phyloP scores from a whole-genome alignment of 2,329 filamentous ascomycete species.

The Aspergillus fumigatiaffinis region DNA sequence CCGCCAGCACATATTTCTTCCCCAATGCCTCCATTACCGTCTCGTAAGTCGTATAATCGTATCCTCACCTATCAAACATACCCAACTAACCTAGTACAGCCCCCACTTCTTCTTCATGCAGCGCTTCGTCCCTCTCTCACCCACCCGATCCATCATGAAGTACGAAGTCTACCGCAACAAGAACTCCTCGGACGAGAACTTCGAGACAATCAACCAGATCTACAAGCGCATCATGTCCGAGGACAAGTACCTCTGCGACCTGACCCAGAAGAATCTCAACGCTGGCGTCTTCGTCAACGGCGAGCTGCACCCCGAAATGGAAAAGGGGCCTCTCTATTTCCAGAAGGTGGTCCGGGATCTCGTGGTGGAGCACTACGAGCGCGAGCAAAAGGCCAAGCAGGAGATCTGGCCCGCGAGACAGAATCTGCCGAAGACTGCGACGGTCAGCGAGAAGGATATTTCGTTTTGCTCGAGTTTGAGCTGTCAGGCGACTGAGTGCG shows the following conservation, averaged over 20 bases:
- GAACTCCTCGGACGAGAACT: slow-evolving; percentile 54
- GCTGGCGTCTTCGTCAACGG: slow-evolving; percentile 58
- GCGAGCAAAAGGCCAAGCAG: slow-evolving; percentile 42
- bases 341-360: slow-evolving; percentile 49
- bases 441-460: slow-evolving; percentile 26
- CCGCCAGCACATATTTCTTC: slow-evolving; percentile 33
- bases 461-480: slow-evolving; percentile 27
- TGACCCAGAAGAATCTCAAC: slow-evolving; percentile 57
- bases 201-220: slow-evolving; percentile 52
- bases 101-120: slow-evolving; percentile 61
- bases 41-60: slow-evolving; percentile 22
- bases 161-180: slow-evolving; percentile 64
- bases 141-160: slow-evolving; percentile 52
- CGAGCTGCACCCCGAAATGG: slow-evolving; percentile 56
- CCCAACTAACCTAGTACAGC: slow-evolving; percentile 26
- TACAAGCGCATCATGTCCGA: slow-evolving; percentile 63
- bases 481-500: slow-evolving; percentile 7
- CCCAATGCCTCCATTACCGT: slow-evolving; percentile 33
- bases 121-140: slow-evolving; percentile 54
- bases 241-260: slow-evolving; percentile 59
- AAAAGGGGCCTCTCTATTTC: slow-evolving; percentile 56
- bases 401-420: slow-evolving; percentile 53
- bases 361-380: slow-evolving; percentile 44
- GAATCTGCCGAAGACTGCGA: slow-evolving; percentile 23
- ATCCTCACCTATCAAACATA: too few relatives aligned